Evolutionary conservation across 2,329 filamentous ascomycete genomes (phyloP).

Genomic region (Rhynchosporium secalis): DNA sequence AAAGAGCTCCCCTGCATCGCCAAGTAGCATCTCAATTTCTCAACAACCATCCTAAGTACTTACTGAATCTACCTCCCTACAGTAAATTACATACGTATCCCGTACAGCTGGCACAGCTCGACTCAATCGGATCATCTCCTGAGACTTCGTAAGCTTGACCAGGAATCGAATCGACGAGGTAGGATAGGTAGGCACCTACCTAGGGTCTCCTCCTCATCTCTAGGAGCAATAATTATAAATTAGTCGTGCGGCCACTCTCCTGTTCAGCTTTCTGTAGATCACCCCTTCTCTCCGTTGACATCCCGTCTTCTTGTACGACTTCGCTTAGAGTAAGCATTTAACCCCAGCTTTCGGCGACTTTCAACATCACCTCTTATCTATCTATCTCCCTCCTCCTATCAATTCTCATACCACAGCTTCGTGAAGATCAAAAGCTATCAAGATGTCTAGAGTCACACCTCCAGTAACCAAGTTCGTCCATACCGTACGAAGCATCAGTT

Average conservation of each 20-base stretch:
- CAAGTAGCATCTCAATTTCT: constrained; percentile 14
- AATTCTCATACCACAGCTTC: constrained; percentile 4
- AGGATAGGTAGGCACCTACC: too few relatives aligned
- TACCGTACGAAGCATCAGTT: constrained; percentile 32
- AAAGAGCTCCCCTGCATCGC: constrained; percentile 14
- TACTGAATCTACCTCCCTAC: too few relatives aligned
- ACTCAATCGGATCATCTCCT: constrained; percentile 1
- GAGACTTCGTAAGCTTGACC: constrained; percentile 13
- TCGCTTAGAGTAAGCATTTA: background rate
- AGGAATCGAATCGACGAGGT: constrained; percentile 10
- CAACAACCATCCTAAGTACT: constrained; percentile 1
- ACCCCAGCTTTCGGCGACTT: constrained; percentile 6
- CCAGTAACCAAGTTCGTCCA: constrained; percentile 36
- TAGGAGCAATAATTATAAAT: constrained; percentile 18
- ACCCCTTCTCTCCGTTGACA: background rate
- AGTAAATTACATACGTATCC: background rate
- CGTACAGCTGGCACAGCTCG: background rate
- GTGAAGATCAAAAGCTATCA: constrained; percentile 16
- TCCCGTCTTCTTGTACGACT: background rate
- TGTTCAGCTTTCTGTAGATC: background rate
- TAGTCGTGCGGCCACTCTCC: background rate
- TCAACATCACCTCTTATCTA: background rate
- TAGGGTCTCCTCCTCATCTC: constrained; percentile 13
- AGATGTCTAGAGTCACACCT: constrained; percentile 39
- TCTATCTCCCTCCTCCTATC: constrained; percentile 14